Evolutionary conservation across 2,329 filamentous ascomycete genomes (phyloP).

Genomic region (Aaosphaeria arxii): DNA sequence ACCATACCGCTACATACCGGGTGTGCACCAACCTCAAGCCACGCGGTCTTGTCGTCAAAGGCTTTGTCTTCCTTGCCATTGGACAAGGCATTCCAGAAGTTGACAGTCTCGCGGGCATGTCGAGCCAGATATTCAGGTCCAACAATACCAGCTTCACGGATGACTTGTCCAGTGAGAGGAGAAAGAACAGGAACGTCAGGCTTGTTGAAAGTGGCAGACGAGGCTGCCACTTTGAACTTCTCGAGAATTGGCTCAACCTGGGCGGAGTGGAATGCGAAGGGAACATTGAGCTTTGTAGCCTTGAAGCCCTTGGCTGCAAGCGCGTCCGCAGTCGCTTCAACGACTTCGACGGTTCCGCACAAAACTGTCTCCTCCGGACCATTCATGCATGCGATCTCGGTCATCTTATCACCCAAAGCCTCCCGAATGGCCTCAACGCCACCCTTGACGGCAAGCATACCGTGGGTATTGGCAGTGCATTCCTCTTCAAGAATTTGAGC

Average conservation of each 20-base stretch:
- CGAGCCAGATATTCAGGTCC: conserved; percentile 61
- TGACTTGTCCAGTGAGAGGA: conserved; percentile 60
- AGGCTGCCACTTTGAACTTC: conserved; percentile 56
- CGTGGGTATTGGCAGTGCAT: conserved; percentile 65
- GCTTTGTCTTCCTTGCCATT: conserved; percentile 57
- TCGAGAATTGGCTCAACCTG: conserved; percentile 64
- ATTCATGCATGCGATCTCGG: conserved; percentile 70
- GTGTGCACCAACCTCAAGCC: conserved; percentile 73
- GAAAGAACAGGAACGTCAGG: conserved; percentile 65
- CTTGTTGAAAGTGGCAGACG: conserved; percentile 54
- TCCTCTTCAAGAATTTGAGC: conserved; percentile 63
- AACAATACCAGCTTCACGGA: conserved; percentile 57
- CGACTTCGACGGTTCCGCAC: conserved; percentile 59
- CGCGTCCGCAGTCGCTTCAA: conserved; percentile 51
- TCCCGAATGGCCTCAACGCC: conserved; percentile 52
- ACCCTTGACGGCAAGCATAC: conserved; percentile 61
- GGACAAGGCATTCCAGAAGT: conserved; percentile 63
- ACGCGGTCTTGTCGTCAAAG: conserved; percentile 65
- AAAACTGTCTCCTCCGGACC: conserved; percentile 72
- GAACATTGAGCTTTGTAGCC: conserved; percentile 61
- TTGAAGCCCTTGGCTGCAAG: conserved; percentile 56
- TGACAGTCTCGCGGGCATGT: conserved; percentile 66
- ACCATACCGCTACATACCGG: conserved; percentile 68
- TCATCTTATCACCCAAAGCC: conserved; percentile 49
- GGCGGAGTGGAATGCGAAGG: conserved; percentile 65